These are phyloP conservation scores for Ocimum tenuiflorum DNA, from an alignment of 257 asterid genomes.

Conservation along the genomic window DNA sequence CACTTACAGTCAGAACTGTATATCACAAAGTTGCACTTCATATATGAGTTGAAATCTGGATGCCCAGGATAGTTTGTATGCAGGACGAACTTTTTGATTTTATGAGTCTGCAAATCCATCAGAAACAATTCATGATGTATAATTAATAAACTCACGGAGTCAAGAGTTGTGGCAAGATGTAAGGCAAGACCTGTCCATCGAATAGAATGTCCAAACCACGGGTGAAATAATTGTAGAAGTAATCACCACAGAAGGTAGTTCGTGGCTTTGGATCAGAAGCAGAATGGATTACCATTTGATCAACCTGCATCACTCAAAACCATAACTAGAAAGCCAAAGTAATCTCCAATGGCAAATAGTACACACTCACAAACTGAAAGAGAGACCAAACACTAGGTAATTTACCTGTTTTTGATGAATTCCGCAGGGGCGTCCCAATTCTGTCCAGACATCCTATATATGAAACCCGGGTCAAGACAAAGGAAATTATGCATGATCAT, in stretches of 20 bases:
- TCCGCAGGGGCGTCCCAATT: constrained; percentile 80
- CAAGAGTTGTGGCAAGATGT: not conserved
- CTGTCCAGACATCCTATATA: constrained; percentile 79
- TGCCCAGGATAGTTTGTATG: constrained; percentile 91
- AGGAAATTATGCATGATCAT: not conserved
- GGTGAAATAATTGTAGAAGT: constrained; percentile 73
- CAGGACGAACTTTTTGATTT: constrained; percentile 74
- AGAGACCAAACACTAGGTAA: not conserved
- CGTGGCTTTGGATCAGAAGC: constrained; percentile 75
- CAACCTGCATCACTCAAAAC: constrained; percentile 46
- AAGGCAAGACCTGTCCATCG: constrained; percentile 60
- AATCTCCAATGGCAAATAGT: not conserved
- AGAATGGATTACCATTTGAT: constrained; percentile 86
- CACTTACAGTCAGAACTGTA: constrained; percentile 49
- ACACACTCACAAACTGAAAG: not conserved
- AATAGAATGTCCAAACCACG: constrained; percentile 76
- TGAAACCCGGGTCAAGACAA: constrained; percentile 10
- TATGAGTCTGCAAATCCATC: constrained; percentile 54
- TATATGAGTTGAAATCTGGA: constrained; percentile 76
- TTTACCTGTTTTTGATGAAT: constrained; percentile 51
- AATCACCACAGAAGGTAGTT: constrained; percentile 77
- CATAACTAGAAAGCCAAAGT: constrained; percentile 1
- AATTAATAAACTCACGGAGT: not conserved
- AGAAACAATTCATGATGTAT: constrained; percentile 5
- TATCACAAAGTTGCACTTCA: constrained; percentile 79